phyloP scores from a whole-genome alignment of 495 filamentous ascomycete genomes.

The Penicillium coffeae region DNA sequence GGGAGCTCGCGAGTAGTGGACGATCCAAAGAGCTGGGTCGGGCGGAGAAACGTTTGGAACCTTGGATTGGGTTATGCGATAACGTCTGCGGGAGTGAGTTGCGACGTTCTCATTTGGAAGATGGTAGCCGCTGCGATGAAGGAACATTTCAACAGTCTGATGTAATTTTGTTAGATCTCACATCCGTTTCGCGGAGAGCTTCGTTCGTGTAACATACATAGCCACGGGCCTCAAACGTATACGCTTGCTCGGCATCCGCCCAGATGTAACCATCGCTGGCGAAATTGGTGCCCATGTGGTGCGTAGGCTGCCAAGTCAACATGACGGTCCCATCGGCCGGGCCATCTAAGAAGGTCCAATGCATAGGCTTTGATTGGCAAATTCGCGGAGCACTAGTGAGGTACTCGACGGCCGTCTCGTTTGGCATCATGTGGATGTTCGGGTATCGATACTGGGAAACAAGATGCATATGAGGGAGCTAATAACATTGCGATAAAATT shows the following conservation, averaged over 20 bases:
- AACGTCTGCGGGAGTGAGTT: constrained; percentile 72
- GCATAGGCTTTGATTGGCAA: constrained; percentile 71
- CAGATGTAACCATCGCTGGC: constrained; percentile 91
- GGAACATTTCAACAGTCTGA: constrained; percentile 75
- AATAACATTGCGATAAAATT: constrained; percentile 11
- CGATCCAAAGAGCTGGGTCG: constrained; percentile 84
- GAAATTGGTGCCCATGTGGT: constrained; percentile 61
- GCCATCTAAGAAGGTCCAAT: constrained; percentile 84
- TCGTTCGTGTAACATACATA: constrained; percentile 54
- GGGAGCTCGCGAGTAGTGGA: constrained; percentile 82
- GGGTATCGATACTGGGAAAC: constrained; percentile 75
- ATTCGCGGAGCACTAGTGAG: constrained; percentile 75
- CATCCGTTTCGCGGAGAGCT: not conserved
- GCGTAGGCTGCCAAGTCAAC: constrained; percentile 79
- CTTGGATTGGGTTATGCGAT: constrained; percentile 68
- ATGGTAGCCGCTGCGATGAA: constrained; percentile 73
- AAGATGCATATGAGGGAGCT: constrained; percentile 86
- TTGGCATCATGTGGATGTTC: constrained; percentile 57
- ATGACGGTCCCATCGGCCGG: constrained; percentile 77
- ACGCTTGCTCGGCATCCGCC: constrained; percentile 71
- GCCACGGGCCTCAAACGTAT: constrained; percentile 66
- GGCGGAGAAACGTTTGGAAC: constrained; percentile 58
- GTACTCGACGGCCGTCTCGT: constrained; percentile 70
- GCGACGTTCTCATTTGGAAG: constrained; percentile 63
- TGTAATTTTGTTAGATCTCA: not conserved